These are phyloP conservation scores for Yamadazyma sp. DNA, from an alignment of 805 yeast species.

Conservation along the genomic window DNA sequence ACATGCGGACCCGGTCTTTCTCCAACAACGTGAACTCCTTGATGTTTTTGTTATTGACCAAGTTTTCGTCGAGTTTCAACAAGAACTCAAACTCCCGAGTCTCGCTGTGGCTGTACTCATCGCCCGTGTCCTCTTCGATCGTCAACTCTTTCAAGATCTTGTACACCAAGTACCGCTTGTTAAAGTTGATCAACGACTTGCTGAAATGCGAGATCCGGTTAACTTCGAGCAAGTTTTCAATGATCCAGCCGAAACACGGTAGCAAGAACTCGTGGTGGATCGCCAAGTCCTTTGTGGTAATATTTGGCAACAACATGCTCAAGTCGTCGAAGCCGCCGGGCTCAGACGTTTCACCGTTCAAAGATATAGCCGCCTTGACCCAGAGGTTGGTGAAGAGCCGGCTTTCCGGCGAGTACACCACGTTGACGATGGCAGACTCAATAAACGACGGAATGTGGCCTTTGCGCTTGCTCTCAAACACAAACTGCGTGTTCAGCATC, in stretches of 20 bases:
- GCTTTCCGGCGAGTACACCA: constrained; percentile 78
- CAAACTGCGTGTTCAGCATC: constrained; percentile 52
- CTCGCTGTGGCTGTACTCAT: constrained; percentile 29
- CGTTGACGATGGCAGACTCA: constrained; percentile 74
- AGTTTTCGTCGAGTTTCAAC: constrained; percentile 43
- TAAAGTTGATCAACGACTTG: constrained; percentile 71
- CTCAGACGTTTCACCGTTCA: constrained; percentile 17
- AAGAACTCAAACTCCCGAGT: constrained; percentile 52
- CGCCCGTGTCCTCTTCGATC: constrained; percentile 29
- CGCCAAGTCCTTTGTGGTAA: constrained; percentile 28
- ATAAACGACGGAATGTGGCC: constrained; percentile 70
- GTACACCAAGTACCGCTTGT: constrained; percentile 53
- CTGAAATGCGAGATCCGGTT: constrained; percentile 71
- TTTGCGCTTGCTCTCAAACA: constrained; percentile 31
- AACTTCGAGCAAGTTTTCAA: constrained; percentile 70
- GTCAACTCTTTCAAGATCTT: constrained; percentile 39
- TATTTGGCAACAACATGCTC: constrained; percentile 30
- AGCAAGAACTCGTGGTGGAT: constrained; percentile 50
- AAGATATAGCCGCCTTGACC: constrained; percentile 52
- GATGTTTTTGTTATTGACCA: constrained; percentile 31
- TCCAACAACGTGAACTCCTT: constrained; percentile 34
- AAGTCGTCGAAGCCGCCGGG: constrained; percentile 26
- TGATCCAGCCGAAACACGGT: constrained; percentile 91
- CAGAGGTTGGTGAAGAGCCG: constrained; percentile 68
- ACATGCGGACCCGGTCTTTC: constrained; percentile 26